Conservation (phyloP, 2,329 filamentous ascomycete species). For the Aspergillus fumigatus region DNA sequence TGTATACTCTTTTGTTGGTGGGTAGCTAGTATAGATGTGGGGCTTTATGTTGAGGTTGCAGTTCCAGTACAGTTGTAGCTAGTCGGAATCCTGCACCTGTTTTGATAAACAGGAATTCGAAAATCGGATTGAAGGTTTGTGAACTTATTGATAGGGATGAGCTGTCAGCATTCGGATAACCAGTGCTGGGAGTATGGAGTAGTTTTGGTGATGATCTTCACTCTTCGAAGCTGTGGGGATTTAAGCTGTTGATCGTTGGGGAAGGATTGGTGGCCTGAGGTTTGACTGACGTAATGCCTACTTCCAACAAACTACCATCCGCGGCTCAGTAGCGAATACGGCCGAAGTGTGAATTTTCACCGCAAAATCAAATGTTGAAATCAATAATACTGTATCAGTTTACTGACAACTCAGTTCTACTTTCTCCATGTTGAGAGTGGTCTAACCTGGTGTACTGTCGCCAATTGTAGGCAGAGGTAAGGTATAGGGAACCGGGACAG, state of each 20-base stretch:
- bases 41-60: background rate
- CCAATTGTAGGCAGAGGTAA: no score
- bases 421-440: no score
- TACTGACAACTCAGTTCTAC: no score
- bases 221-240: constrained; percentile 5
- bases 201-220: background rate
- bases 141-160: background rate
- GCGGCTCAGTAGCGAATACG: no score
- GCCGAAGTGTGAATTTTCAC: no score
- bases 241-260: constrained; percentile 1
- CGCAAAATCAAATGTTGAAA: no score
- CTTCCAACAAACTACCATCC: background rate
- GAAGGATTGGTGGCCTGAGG: constrained; percentile 5
- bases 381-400: no score
- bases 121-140: background rate
- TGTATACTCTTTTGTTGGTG: background rate
- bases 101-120: background rate
- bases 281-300: background rate
- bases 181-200: background rate
- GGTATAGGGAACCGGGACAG: no score
- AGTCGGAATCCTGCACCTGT: background rate
- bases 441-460: no score
- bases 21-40: constrained; percentile 1
- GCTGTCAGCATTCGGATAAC: background rate
- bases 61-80: background rate